phyloP scores from a whole-genome alignment of 1,139 yeast species.

The Blastobotrys buckinghamii region DNA sequence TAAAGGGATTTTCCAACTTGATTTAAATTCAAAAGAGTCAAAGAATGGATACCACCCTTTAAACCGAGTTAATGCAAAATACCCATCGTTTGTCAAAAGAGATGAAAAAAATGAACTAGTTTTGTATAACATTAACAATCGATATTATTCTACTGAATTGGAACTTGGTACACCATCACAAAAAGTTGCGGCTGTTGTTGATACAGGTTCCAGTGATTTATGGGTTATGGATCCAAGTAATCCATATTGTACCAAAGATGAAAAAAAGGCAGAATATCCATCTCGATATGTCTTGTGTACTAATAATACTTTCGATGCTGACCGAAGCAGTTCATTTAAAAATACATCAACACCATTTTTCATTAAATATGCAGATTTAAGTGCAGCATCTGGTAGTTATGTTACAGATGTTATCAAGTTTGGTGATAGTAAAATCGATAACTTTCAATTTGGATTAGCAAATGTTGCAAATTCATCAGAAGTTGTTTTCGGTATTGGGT shows the following conservation, averaged over 20 bases:
- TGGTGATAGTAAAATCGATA: conserved; percentile 23
- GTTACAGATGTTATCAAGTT: conserved; percentile 41
- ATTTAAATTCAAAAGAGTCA: no score
- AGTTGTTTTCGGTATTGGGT: conserved; percentile 12
- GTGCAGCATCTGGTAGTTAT: conserved; percentile 40
- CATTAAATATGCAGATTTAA: conserved; percentile 30
- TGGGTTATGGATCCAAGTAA: conserved; percentile 41
- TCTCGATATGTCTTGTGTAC: neutral
- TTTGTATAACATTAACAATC: conserved; percentile 19
- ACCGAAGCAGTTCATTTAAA: conserved; percentile 20
- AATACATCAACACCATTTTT: conserved; percentile 23
- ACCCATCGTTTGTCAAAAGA: neutral
- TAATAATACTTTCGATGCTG: conserved; percentile 15
- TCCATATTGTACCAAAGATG: conserved; percentile 9
- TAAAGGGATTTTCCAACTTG: no score
- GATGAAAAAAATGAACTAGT: conserved; percentile 13
- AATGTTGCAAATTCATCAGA: conserved; percentile 33
- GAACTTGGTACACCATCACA: conserved; percentile 30
- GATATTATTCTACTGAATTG: conserved; percentile 35
- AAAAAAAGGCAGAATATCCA: neutral
- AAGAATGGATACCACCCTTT: neutral
- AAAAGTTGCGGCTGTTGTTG: conserved; percentile 27
- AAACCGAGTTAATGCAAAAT: neutral
- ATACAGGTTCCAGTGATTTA: conserved; percentile 48
- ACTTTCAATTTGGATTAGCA: conserved; percentile 11